Conservation (phyloP, 106 monocot genomes). For the Ottelia alismoides region DNA sequence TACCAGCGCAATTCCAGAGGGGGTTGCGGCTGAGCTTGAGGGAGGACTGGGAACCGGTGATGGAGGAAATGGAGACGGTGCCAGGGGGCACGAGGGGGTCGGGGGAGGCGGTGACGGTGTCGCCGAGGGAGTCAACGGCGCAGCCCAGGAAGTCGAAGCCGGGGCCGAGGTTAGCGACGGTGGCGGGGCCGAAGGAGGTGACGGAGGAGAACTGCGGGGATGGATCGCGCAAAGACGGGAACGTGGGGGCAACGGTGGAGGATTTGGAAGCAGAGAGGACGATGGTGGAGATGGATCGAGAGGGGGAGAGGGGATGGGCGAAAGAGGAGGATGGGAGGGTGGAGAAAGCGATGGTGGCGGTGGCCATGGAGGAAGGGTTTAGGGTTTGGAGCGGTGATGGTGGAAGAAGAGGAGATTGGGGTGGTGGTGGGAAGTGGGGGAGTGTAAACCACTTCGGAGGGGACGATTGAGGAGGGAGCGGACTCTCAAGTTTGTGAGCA, state of each 20-base stretch:
- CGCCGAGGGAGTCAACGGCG: constrained; percentile 55
- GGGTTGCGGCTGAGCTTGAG: constrained; percentile 56
- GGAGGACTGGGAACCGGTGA: constrained; percentile 20
- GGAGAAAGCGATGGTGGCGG: not conserved
- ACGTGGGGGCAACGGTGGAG: constrained; percentile 3
- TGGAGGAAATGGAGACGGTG: constrained; percentile 48
- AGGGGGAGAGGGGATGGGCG: not conserved
- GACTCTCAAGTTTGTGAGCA: too few relatives aligned
- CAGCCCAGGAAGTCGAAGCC: constrained; percentile 80
- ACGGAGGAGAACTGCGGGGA: constrained; percentile 35
- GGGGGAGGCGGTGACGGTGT: constrained; percentile 46
- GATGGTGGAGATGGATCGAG: not conserved
- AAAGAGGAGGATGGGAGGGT: not conserved
- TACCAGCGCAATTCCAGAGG: constrained; percentile 80
- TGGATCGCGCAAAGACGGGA: constrained; percentile 35
- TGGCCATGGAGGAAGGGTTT: not conserved
- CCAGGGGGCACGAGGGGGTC: constrained; percentile 40
- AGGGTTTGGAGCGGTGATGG: too few relatives aligned
- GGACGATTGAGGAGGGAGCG: too few relatives aligned
- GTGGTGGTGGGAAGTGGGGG: too few relatives aligned
- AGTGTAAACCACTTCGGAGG: too few relatives aligned
- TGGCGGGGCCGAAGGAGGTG: constrained; percentile 79
- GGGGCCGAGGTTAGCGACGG: constrained; percentile 86
- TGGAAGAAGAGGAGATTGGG: too few relatives aligned
- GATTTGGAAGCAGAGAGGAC: constrained; percentile 14